Conservation (phyloP, 176 grass and related monocot genomes). For the Canna indica region DNA sequence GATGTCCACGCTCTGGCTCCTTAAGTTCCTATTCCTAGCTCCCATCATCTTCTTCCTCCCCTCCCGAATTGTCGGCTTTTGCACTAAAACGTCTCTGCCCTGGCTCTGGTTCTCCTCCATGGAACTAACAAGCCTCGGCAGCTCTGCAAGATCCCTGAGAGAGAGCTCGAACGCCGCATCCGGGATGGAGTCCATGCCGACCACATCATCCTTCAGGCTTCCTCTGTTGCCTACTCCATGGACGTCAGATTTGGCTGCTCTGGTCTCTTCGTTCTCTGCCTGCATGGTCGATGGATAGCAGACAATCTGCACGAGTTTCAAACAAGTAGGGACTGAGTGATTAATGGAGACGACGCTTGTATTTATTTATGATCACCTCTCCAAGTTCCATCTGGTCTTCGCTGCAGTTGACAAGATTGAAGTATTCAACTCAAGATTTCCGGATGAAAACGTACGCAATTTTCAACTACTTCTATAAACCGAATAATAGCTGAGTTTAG, state of each 20-base stretch:
- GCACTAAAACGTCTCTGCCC: background rate
- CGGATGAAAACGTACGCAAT: too few species aligned
- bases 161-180: conserved; percentile 34
- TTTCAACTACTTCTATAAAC: too few species aligned
- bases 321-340: background rate
- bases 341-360: background rate
- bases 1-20: conserved; percentile 9
- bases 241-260: background rate
- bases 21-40: background rate
- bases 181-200: background rate
- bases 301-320: background rate
- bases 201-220: background rate
- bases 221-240: background rate
- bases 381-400: too few species aligned
- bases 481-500: too few species aligned
- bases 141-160: conserved; percentile 25
- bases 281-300: background rate
- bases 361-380: background rate
- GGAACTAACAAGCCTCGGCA: background rate
- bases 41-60: conserved; percentile 11
- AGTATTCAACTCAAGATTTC: too few species aligned
- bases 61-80: background rate
- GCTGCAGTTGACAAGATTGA: too few species aligned
- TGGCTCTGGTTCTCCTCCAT: conserved; percentile 9
- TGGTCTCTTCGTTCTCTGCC: background rate